phyloP scores from a whole-genome alignment of 495 filamentous ascomycete species.

The Penicillium parvum region DNA sequence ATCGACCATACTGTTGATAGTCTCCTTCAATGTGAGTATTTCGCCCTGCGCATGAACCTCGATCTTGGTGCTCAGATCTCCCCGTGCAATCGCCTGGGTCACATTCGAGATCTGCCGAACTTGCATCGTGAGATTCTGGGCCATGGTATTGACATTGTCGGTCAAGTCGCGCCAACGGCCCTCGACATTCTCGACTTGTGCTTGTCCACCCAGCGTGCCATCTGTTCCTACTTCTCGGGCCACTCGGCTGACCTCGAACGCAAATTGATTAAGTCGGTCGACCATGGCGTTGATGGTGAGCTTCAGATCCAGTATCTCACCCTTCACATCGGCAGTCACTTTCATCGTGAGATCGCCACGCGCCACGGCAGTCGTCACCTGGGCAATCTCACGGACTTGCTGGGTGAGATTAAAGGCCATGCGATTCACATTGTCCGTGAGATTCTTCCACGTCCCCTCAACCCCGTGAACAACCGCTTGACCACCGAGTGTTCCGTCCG shows the following conservation, averaged over 20 bases:
- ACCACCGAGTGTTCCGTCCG: constrained; percentile 81
- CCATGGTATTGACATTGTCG: constrained; percentile 93
- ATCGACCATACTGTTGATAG: constrained; percentile 96
- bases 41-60: constrained; percentile 86
- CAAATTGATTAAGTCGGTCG: constrained; percentile 86
- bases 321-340: constrained; percentile 85
- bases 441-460: constrained; percentile 88
- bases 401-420: constrained; percentile 77
- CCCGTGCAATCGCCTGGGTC: constrained; percentile 83
- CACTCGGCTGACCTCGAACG: constrained; percentile 88
- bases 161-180: constrained; percentile 90
- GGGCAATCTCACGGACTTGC: constrained; percentile 89
- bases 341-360: constrained; percentile 87
- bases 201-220: constrained; percentile 82
- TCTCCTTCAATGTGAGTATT: constrained; percentile 83
- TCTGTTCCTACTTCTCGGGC: constrained; percentile 89
- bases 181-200: constrained; percentile 86
- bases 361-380: constrained; percentile 88
- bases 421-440: constrained; percentile 92
- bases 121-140: constrained; percentile 88
- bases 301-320: constrained; percentile 89
- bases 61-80: constrained; percentile 86
- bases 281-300: constrained; percentile 94
- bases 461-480: constrained; percentile 93
- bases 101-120: constrained; percentile 93